Base-by-base conservation (phyloP, 352 stramenopile genomes). In the Poterioochromonas sp. region DNA sequence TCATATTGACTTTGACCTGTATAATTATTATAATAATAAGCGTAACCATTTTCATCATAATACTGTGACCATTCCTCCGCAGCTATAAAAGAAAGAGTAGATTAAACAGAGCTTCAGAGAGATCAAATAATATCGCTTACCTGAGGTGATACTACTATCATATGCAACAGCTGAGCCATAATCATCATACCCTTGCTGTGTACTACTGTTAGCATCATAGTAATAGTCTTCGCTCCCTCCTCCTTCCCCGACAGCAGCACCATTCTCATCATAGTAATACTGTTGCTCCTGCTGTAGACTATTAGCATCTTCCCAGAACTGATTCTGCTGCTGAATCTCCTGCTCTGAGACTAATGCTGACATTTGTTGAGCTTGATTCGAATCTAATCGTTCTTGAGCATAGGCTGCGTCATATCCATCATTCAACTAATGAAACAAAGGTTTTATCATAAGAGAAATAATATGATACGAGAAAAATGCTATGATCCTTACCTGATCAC, bases 31-130 rank as follows among this genome's bases (percentile, higher is more conserved):
- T 74, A 74, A 1, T 35, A 74, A 39, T 74, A 74, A 1, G 12
- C 2, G 40, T 74, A 74, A 54, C 41, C 41, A n/a, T 74, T 8
- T 15, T 74, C 65, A 54, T 74, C 65, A 51, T 58, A 58, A 54
- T 74, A 74, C 1, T 22, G 0, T 8, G 18, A 12, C 65, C 65
- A 74, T 40, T 54, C 62, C 2, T 41, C 15, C 41, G 8, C 32
- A 29, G 26, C n/a, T 51, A 32, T 22, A 35, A 39, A 65, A 5
- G 26, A 11, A 65, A 5, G 8, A 12, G 54, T 39, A 32, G 5
- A 5, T 65, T 12, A 39, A 32, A 11, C 11, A 5, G 54, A 11
- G 5, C 8, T 29, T 29, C 8, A 65, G 3, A 65, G 11, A 32
- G n/a, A 32, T 65, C 5, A 32, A 65, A 65, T 39, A 32, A 65